These are phyloP conservation scores for Phytophthora ramorum DNA, from an alignment of 352 stramenopile genomes.

Conservation along the genomic window DNA sequence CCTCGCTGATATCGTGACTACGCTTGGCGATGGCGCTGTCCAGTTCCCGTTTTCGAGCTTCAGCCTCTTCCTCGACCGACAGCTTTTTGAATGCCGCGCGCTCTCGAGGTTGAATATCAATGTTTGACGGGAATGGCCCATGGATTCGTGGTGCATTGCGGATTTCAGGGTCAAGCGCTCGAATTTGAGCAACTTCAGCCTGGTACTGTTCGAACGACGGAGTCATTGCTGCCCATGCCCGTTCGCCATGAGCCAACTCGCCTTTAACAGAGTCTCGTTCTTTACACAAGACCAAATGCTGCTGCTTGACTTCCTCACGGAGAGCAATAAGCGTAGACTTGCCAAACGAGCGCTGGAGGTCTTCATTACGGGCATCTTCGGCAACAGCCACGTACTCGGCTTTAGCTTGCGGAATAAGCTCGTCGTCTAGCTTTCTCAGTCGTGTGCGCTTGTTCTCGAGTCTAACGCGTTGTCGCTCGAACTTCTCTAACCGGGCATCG, in stretches of 20 bases:
- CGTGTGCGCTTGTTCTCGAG: constrained; percentile 51
- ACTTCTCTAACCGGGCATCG: constrained; percentile 54
- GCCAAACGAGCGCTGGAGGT: constrained; percentile 66
- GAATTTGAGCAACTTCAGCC: constrained; percentile 60
- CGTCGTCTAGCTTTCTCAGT: constrained; percentile 45
- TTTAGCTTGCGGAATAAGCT: constrained; percentile 74
- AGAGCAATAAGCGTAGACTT: constrained; percentile 69
- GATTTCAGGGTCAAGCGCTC: constrained; percentile 43
- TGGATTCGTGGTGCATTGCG: constrained; percentile 46
- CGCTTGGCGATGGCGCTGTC: constrained; percentile 70
- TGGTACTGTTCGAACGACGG: constrained; percentile 74
- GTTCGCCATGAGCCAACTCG: constrained; percentile 60
- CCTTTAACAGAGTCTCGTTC: constrained; percentile 51
- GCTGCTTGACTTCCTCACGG: constrained; percentile 71
- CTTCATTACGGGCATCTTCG: constrained; percentile 73
- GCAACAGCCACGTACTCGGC: constrained; percentile 78
- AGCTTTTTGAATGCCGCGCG: constrained; percentile 80
- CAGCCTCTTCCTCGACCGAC: constrained; percentile 79
- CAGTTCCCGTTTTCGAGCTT: constrained; percentile 65
- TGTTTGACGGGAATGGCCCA: constrained; percentile 59
- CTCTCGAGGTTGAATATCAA: constrained; percentile 59
- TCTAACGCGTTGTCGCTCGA: constrained; percentile 62
- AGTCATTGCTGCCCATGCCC: constrained; percentile 46
- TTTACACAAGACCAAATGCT: constrained; percentile 56
- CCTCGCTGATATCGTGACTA: constrained; percentile 52